Percentiles rank a stretch among this genome's conserved stretches.
Evolutionary conservation across 805 yeast genomes (phyloP).

Genomic region (Saccharomycopsis fibuligera): DNA sequence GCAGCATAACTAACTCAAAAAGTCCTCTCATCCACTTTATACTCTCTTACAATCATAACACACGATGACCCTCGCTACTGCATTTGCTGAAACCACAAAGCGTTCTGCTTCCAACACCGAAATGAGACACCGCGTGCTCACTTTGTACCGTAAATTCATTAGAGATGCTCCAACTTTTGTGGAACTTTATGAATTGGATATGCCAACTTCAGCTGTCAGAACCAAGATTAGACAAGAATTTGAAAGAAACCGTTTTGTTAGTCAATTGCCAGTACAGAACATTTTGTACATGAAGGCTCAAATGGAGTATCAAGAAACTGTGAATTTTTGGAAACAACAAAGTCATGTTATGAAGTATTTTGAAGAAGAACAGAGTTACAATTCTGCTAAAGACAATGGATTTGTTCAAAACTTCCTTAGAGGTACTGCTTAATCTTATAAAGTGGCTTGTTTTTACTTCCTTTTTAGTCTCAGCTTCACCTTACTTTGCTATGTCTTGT

Average conservation of each 20-base stretch:
- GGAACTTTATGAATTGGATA: conserved; percentile 64
- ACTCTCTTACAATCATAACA: not conserved
- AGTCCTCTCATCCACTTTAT: too few species aligned
- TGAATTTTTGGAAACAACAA: conserved; percentile 87
- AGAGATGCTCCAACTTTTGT: conserved; percentile 55
- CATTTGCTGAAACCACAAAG: conserved; percentile 76
- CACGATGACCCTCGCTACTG: conserved; percentile 63
- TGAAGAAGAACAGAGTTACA: conserved; percentile 55
- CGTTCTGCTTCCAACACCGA: conserved; percentile 56
- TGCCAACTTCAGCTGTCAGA: conserved; percentile 72
- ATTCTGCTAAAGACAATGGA: conserved; percentile 47
- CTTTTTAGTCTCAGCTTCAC: too few species aligned
- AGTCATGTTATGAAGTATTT: conserved; percentile 80
- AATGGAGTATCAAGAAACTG: conserved; percentile 84
- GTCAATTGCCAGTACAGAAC: conserved; percentile 59
- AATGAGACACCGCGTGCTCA: conserved; percentile 56
- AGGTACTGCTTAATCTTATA: conserved; percentile 30
- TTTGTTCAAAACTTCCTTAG: conserved; percentile 71
- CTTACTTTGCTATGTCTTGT: too few species aligned
- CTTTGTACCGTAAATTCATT: conserved; percentile 65
- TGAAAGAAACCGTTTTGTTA: conserved; percentile 74
- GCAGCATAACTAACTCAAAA: too few species aligned
- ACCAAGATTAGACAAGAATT: conserved; percentile 86
- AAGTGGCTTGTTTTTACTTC: not conserved
- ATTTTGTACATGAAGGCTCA: conserved; percentile 74